Base-by-base conservation (phyloP, 2,329 filamentous ascomycete species). In the Fusarium incarnatum region DNA sequence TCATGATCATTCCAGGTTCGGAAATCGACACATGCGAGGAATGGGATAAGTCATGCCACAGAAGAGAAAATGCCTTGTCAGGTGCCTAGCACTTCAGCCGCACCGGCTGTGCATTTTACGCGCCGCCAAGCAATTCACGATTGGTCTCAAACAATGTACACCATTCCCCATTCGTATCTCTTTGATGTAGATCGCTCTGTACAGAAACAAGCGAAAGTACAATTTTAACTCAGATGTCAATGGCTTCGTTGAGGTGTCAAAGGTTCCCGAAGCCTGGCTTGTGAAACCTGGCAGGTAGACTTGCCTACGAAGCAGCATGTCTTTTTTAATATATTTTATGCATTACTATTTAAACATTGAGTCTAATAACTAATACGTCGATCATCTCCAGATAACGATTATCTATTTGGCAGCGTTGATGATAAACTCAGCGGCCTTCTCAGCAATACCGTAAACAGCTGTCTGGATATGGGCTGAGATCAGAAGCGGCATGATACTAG, bases 371-470 rank as follows among this genome's bases (percentile, higher is more conserved):
- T 37, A n/a, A 37, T 37, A 37, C 6, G 18, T n/a, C 18, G 11
- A 37, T 37, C 16, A 10, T 10, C 12, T 20, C 11, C 8, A 15
- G 9, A 2, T 16, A 15, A 27, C 5, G 16, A 6, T 25, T 3
- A 12, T 8, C n/a, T 22, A 57, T 32, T 53, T 67, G 0, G 47
- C 34, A 30, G 58, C 67, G 73, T 42, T 40, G 9, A 75, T 75
- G 6, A 79, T 77, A 6, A 72, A 60, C 18, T 74, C 63, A 13
- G 81, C 76, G 15, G 78, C 77, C 72, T 83, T 86, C 75, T 88
- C 86, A 11, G 79, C 85, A 62, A 86, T 78, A 74, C 84, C 85
- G 61, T 87, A 87, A 1, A 87, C 83, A 1, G 82, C 81, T 34
- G 84, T 85, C 70, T 87, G 84, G 22, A 86, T 84, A 16, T 85